These are phyloP conservation scores for Paramecium biaurelia DNA, from an alignment of 73 alveolate genomes.

Conservation along the genomic window DNA sequence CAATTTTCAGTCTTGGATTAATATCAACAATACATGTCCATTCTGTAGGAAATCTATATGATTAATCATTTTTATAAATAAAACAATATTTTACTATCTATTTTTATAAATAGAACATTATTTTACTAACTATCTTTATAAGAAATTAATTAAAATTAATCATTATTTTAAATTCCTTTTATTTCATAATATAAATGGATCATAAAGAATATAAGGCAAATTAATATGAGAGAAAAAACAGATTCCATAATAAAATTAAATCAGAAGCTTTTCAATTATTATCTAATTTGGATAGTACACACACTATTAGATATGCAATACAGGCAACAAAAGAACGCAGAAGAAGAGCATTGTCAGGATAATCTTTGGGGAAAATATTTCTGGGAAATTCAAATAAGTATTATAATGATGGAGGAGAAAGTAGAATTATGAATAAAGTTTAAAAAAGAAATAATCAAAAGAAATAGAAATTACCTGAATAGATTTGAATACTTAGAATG, in stretches of 20 bases:
- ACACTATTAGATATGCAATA: neutral
- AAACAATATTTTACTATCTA: neutral
- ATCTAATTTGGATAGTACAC: neutral
- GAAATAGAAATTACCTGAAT: neutral
- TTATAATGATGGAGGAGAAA: neutral
- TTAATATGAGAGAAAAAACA: neutral
- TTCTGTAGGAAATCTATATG: conserved; percentile 6
- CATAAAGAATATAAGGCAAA: neutral
- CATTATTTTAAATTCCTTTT: too few species aligned
- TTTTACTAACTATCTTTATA: too few species aligned
- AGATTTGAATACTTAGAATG: neutral
- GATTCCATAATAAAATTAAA: neutral
- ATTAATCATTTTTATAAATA: neutral
- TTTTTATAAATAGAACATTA: too few species aligned
- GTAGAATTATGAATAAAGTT: neutral
- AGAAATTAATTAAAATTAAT: too few species aligned
- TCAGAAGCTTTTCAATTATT: neutral
- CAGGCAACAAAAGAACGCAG: neutral
- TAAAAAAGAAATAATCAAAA: neutral
- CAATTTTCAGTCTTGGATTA: conserved; percentile 27
- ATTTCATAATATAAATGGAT: too few species aligned
- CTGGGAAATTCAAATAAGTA: neutral
- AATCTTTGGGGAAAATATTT: neutral
- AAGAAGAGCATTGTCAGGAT: neutral
- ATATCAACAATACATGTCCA: conserved; percentile 20